A percentile compares a stretch with the other conserved stretches of the same genome.
Conservation (phyloP, 1,284 basidiomycete species). For the Entoloma clypeatum region DNA sequence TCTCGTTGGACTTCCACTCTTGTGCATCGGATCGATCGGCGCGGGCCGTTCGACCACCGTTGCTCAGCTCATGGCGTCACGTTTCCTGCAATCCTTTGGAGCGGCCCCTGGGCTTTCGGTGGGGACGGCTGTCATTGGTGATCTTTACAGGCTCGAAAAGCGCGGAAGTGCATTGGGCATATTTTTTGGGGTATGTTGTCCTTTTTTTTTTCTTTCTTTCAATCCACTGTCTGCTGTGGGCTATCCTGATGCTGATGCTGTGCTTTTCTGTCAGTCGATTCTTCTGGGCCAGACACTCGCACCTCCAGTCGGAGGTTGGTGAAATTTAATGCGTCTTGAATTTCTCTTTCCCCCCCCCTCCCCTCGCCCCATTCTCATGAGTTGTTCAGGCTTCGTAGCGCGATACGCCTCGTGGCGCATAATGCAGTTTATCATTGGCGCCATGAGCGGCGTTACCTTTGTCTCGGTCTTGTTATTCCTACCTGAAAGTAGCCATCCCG, state of each 20-base stretch:
- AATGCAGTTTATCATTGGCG: conserved; percentile 54
- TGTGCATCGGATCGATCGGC: conserved; percentile 58
- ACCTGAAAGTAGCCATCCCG: conserved; percentile 49
- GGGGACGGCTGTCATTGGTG: conserved; percentile 61
- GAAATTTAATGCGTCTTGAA: neutral
- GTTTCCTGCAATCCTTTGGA: conserved; percentile 64
- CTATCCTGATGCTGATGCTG: neutral
- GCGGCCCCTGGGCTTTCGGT: conserved; percentile 50
- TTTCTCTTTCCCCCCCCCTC: neutral
- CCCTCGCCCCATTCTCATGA: neutral
- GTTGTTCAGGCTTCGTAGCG: conserved; percentile 41
- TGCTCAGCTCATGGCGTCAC: conserved; percentile 51
- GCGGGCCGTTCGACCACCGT: conserved; percentile 48
- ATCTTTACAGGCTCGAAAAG: conserved; percentile 60
- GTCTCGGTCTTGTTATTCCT: conserved; percentile 47
- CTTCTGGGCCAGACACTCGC: conserved; percentile 45
- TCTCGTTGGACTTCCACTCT: conserved; percentile 56
- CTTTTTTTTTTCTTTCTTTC: neutral
- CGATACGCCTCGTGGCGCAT: conserved; percentile 67
- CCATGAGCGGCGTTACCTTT: conserved; percentile 42
- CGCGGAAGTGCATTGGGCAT: conserved; percentile 61
- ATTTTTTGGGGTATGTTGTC: conserved; percentile 52
- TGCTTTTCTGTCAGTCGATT: conserved; percentile 29
- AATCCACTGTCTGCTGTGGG: conserved; percentile 1
- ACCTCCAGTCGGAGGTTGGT: conserved; percentile 40